phyloP scores from a whole-genome alignment of 2,329 filamentous ascomycete species.

The Ascochyta viciae-villosae region DNA sequence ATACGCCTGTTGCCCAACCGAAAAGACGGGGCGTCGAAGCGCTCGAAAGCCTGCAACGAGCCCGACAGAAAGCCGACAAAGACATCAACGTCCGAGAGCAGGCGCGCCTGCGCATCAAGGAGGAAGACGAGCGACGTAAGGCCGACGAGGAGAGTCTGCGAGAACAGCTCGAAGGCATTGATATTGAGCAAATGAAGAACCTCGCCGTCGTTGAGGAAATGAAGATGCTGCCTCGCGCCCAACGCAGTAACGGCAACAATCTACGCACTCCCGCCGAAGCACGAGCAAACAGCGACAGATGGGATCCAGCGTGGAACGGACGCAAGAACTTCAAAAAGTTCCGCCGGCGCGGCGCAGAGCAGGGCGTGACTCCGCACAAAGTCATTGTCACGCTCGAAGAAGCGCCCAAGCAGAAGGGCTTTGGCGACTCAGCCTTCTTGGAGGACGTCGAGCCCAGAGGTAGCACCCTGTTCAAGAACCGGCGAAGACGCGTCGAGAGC shows the following conservation, averaged over 20 bases:
- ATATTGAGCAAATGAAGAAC: slow-evolving; percentile 75
- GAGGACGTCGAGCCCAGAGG: slow-evolving; percentile 48
- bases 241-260: background rate
- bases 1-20: slow-evolving; percentile 40
- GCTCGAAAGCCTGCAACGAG: slow-evolving; percentile 49
- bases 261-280: slow-evolving; percentile 21
- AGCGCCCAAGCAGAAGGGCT: slow-evolving; percentile 69
- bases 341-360: slow-evolving; percentile 54
- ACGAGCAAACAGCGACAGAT: slow-evolving; percentile 64
- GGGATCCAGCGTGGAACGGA: slow-evolving; percentile 92
- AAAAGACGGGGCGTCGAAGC: slow-evolving; percentile 44
- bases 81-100: slow-evolving; percentile 67
- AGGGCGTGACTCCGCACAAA: slow-evolving; percentile 54
- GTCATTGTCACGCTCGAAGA: slow-evolving; percentile 77
- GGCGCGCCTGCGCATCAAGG: slow-evolving; percentile 58
- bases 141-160: slow-evolving; percentile 71
- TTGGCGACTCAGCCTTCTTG: slow-evolving; percentile 79
- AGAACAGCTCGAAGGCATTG: slow-evolving; percentile 66
- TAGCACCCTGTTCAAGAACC: background rate
- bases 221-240: slow-evolving; percentile 59
- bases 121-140: slow-evolving; percentile 60
- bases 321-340: slow-evolving; percentile 97
- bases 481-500: slow-evolving; percentile 3
- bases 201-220: slow-evolving; percentile 81
- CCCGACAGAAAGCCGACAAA: slow-evolving; percentile 56